Conservation (phyloP, 768 basidiomycete species). For the Trametopsis cervina region DNA sequence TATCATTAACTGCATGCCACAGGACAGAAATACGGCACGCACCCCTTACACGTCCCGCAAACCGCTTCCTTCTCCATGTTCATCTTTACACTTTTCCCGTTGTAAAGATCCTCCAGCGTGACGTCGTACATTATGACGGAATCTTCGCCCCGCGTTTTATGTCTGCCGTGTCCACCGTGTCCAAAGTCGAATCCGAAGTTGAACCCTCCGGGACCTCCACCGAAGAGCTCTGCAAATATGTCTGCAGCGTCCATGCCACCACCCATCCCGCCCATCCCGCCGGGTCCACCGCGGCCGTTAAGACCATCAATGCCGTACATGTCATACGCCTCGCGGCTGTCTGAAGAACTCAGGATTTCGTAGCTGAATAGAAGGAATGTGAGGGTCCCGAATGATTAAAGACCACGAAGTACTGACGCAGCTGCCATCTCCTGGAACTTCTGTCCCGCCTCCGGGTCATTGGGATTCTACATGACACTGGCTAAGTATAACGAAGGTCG, state of each 20-base stretch:
- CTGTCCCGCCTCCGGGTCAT: conserved; percentile 75
- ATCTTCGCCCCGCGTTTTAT: conserved; percentile 52
- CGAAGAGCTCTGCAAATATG: conserved; percentile 72
- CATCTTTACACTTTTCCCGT: conserved; percentile 84
- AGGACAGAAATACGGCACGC: conserved; percentile 12
- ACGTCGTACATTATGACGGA: conserved; percentile 76
- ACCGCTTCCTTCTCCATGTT: conserved; percentile 82
- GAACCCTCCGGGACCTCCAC: conserved; percentile 32
- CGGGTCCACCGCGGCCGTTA: conserved; percentile 36
- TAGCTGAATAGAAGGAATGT: conserved; percentile 42
- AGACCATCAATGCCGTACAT: conserved; percentile 65
- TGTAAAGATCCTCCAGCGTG: conserved; percentile 88
- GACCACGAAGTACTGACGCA: conserved; percentile 48
- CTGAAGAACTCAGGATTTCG: conserved; percentile 69
- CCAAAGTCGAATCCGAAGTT: conserved; percentile 64
- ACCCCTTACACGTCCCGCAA: conserved; percentile 82
- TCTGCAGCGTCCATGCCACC: conserved; percentile 64
- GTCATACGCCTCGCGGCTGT: conserved; percentile 70
- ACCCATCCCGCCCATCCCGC: too few relatives aligned
- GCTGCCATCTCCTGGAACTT: conserved; percentile 88
- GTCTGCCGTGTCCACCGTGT: conserved; percentile 23
- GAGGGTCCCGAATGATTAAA: background rate
- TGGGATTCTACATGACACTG: conserved; percentile 61
- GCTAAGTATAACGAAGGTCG: background rate
- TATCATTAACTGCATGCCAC: background rate